A percentile compares a stretch with the other conserved stretches of the same genome.
Conservation (phyloP, 192 early-diverging fungal genomes). For the Polychytrium aggregatum region DNA sequence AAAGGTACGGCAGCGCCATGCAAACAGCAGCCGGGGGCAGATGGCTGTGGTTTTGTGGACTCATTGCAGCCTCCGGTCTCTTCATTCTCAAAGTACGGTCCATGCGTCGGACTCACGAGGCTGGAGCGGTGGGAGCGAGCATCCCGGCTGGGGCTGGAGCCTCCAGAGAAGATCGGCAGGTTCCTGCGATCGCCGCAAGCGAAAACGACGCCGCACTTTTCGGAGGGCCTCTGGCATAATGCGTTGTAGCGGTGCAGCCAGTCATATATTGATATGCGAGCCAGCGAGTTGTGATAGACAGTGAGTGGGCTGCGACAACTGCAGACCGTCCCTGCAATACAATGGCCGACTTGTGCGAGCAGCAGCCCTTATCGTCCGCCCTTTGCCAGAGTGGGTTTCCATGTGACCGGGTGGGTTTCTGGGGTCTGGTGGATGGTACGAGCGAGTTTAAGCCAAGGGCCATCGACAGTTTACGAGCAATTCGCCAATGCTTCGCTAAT, state of each 20-base stretch:
- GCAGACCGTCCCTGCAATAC: no score
- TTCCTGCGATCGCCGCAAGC: slow-evolving; percentile 6
- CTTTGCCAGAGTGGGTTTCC: slow-evolving; percentile 14
- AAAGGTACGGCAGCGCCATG: slow-evolving; percentile 4
- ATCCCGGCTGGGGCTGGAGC: slow-evolving; percentile 28
- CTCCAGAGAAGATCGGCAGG: slow-evolving; percentile 18
- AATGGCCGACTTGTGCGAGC: no score
- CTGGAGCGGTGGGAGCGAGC: slow-evolving; percentile 46
- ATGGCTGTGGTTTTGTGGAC: background rate
- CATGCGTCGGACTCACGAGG: slow-evolving; percentile 38
- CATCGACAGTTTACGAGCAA: no score
- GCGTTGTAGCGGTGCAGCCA: no score
- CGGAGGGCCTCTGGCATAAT: slow-evolving; percentile 18
- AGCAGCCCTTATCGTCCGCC: no score
- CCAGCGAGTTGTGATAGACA: no score
- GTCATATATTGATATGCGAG: no score
- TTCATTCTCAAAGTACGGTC: slow-evolving; percentile 29
- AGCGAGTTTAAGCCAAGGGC: background rate
- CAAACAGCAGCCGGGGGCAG: background rate
- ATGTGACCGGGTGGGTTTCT: slow-evolving; percentile 37
- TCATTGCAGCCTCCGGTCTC: background rate
- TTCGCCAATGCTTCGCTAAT: no score
- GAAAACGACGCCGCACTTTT: slow-evolving; percentile 4
- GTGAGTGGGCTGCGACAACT: no score
- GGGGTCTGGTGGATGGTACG: slow-evolving; percentile 13